These are phyloP conservation scores for Rhytidiadelphus loreus DNA, from an alignment of 225 moss, liverwort and hornwort genomes.

Conservation along the genomic window DNA sequence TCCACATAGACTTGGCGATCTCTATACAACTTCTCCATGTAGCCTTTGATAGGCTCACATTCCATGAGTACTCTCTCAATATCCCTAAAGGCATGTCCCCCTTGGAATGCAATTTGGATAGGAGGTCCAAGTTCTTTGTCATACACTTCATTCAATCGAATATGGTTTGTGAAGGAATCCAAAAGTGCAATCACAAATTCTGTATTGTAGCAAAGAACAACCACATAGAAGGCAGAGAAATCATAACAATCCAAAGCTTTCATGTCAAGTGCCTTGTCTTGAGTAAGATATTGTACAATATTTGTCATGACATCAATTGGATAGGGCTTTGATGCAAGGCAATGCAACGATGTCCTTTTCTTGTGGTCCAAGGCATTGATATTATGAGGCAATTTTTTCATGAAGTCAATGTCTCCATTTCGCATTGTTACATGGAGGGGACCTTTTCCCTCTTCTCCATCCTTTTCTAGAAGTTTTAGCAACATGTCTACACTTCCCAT, in stretches of 20 bases:
- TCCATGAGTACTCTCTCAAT: background rate
- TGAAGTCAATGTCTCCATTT: background rate
- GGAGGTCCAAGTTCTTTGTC: background rate
- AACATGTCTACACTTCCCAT: fast-evolving
- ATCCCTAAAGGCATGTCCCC: fast-evolving
- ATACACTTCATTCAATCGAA: background rate
- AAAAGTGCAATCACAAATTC: background rate
- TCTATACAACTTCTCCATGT: fast-evolving
- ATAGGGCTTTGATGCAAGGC: background rate
- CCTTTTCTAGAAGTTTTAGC: background rate
- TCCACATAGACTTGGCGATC: background rate
- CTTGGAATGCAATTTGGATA: background rate
- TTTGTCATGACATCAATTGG: no score
- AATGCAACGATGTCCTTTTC: fast-evolving
- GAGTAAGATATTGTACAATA: background rate
- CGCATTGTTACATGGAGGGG: background rate
- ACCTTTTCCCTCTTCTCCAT: fast-evolving
- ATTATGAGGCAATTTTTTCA: background rate
- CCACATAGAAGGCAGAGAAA: background rate
- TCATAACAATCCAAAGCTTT: fast-evolving
- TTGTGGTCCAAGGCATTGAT: fast-evolving
- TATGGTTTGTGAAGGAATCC: background rate
- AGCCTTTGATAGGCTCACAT: background rate
- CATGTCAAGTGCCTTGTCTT: background rate
- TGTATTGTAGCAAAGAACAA: background rate